Evolutionary conservation across 2,329 filamentous ascomycete species (phyloP).

Genomic region (Elsinoe necatrix): DNA sequence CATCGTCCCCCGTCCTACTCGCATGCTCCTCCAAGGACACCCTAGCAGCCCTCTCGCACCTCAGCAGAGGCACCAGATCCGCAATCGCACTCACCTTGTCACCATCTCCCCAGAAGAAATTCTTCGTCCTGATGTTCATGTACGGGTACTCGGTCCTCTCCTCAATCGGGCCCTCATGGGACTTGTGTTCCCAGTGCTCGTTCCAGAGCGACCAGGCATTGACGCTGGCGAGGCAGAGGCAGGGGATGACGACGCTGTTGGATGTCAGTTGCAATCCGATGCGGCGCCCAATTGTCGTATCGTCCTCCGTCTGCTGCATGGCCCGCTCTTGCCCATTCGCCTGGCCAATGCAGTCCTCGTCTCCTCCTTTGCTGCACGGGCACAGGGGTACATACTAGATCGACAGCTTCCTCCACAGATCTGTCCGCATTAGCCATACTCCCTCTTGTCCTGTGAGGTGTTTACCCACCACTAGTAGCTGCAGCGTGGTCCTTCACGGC

Average conservation of each 20-base stretch:
- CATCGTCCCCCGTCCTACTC: neutral
- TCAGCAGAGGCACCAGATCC: too few relatives aligned
- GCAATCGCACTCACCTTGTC: slow-evolving; percentile 63
- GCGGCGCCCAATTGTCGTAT: neutral
- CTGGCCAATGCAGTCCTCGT: neutral
- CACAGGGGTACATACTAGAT: slow-evolving; percentile 59
- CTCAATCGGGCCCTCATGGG: slow-evolving; percentile 75
- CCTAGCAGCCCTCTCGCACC: too few relatives aligned
- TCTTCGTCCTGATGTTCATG: slow-evolving; percentile 96
- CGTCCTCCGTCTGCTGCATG: neutral
- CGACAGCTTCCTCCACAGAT: slow-evolving; percentile 91
- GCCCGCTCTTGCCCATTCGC: neutral
- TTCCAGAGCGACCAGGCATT: slow-evolving; percentile 91
- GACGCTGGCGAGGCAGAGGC: slow-evolving; percentile 59
- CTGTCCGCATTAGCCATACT: slow-evolving; percentile 39
- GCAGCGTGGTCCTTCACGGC: slow-evolving; percentile 86
- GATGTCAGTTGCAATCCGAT: neutral
- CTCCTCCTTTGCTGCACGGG: too few relatives aligned
- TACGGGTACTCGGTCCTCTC: slow-evolving; percentile 91
- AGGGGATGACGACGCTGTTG: slow-evolving; percentile 63
- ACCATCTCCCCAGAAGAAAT: slow-evolving; percentile 89
- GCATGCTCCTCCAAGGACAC: neutral
- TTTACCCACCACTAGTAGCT: slow-evolving; percentile 66
- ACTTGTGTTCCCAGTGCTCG: slow-evolving; percentile 96
- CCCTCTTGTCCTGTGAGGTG: neutral